A percentile compares a stretch with the other conserved stretches of the same genome.
phyloP scores from a whole-genome alignment of 257 asterid species.

The Rubia yunnanensis region DNA sequence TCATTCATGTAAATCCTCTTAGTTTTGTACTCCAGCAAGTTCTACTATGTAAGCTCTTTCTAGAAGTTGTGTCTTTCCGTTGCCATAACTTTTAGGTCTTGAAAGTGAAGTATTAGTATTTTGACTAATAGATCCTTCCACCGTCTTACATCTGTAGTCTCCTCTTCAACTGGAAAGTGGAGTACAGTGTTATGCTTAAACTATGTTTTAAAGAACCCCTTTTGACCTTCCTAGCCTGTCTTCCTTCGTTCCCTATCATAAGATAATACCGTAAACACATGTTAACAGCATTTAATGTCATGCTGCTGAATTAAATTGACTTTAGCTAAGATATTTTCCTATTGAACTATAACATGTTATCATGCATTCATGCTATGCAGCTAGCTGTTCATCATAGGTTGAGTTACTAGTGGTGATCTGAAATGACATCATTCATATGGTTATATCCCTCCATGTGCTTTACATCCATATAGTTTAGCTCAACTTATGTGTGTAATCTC shows the following conservation, averaged over 20 bases:
- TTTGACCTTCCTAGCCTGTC: neutral
- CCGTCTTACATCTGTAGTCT: neutral
- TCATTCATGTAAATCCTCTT: neutral
- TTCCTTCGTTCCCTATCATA: neutral
- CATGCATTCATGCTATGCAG: neutral
- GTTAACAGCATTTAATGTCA: neutral
- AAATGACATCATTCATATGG: neutral
- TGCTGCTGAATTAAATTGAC: neutral
- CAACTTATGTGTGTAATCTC: neutral
- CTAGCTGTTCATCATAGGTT: neutral
- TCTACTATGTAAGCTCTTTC: neutral
- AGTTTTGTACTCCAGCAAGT: no score
- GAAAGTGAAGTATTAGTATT: neutral
- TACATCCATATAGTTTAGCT: neutral
- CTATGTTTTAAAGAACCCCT: neutral
- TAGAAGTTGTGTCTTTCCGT: neutral
- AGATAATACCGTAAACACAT: neutral
- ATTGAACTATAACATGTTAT: neutral
- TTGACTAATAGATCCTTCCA: neutral
- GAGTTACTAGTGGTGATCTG: neutral
- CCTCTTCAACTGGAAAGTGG: neutral
- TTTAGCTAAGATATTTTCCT: neutral
- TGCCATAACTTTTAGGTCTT: neutral
- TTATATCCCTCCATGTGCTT: neutral
- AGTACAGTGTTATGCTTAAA: neutral